Evolutionary conservation across 2,329 filamentous ascomycete species (phyloP).

Genomic region (Ascochyta fabae): DNA sequence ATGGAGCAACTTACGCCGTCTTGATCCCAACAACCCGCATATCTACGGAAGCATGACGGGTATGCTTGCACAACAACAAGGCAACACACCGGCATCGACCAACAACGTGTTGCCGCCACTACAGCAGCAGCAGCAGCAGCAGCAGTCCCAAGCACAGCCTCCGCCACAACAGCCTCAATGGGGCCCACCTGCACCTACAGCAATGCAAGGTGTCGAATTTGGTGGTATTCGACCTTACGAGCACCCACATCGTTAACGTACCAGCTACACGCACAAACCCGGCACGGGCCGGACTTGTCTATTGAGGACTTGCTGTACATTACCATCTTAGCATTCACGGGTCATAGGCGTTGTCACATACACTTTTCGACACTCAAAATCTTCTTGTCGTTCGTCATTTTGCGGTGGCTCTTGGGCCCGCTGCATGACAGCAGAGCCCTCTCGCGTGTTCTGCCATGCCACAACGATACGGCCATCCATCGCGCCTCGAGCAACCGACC

Average conservation of each 20-base stretch:
- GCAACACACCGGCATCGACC: constrained; percentile 35
- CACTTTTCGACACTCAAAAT: constrained; percentile 8
- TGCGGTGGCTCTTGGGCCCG: not conserved
- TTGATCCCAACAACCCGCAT: constrained; percentile 55
- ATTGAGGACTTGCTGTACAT: constrained; percentile 14
- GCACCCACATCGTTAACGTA: constrained; percentile 39
- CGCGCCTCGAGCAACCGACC: not conserved
- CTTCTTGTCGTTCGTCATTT: not conserved
- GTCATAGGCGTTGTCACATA: constrained; percentile 17
- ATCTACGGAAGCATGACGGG: constrained; percentile 57
- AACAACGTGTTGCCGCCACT: constrained; percentile 47
- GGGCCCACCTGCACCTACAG: constrained; percentile 40
- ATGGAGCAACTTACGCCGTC: constrained; percentile 54
- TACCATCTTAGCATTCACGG: constrained; percentile 17
- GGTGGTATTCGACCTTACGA: constrained; percentile 45
- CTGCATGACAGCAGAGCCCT: constrained; percentile 5
- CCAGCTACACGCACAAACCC: not conserved
- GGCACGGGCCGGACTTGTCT: not conserved
- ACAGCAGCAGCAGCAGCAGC: constrained; percentile 46
- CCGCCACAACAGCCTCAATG: constrained; percentile 46
- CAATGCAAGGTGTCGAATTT: constrained; percentile 61
- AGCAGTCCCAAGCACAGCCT: constrained; percentile 34
- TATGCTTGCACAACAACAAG: constrained; percentile 51
- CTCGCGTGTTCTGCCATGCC: constrained; percentile 2
- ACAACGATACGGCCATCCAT: not conserved